These are phyloP conservation scores for Citrullus colocynthis DNA, from an alignment of 306 rosid species.

Conservation along the genomic window DNA sequence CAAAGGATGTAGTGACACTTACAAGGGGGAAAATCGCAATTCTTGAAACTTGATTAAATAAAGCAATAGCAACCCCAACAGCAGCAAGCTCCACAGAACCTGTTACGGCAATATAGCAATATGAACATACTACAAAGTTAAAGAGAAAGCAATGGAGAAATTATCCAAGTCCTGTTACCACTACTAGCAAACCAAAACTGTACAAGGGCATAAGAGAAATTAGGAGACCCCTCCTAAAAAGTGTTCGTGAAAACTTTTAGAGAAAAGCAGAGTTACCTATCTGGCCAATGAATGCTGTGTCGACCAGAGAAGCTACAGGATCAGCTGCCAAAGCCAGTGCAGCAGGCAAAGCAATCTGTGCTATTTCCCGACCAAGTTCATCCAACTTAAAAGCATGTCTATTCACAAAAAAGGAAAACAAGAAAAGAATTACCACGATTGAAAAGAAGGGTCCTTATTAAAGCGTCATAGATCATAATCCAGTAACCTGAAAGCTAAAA, in stretches of 20 bases:
- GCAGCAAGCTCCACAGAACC: constrained; percentile 97
- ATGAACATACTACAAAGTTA: not conserved
- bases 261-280: constrained; percentile 39
- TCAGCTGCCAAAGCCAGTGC: constrained; percentile 91
- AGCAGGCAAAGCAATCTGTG: constrained; percentile 76
- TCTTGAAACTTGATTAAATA: constrained; percentile 84
- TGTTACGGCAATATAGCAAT: constrained; percentile 11
- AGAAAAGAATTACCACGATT: not conserved
- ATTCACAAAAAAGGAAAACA: not conserved
- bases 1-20: constrained; percentile 89
- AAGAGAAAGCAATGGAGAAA: not conserved
- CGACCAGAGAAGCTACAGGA: constrained; percentile 83
- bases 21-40: constrained; percentile 90
- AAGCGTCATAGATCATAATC: not conserved
- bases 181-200: not conserved
- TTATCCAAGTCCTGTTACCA: not conserved
- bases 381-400: constrained; percentile 36
- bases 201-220: not conserved
- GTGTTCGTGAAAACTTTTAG: not conserved
- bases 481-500: not conserved
- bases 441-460: not conserved
- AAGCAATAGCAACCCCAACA: constrained; percentile 91
- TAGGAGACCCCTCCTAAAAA: not conserved
- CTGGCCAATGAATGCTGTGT: constrained; percentile 91
- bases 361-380: constrained; percentile 65